Evolutionary conservation across 768 basidiomycete genomes (phyloP).

Genomic region (Tulasnella sp.): DNA sequence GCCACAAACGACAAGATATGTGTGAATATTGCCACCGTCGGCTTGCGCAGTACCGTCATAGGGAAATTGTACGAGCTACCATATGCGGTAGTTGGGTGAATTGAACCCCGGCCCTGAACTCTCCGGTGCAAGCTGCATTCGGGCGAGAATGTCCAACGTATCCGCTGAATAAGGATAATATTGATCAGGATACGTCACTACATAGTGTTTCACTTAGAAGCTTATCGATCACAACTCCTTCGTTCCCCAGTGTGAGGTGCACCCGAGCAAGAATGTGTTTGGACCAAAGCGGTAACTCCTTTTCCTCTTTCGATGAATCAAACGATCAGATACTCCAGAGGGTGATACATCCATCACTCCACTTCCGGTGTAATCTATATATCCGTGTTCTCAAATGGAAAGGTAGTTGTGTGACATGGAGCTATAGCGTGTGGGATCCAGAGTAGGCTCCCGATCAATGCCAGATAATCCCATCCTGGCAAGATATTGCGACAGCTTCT

Average conservation of each 20-base stretch:
- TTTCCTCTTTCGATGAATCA: neutral
- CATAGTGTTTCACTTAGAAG: neutral
- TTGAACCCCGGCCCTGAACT: neutral
- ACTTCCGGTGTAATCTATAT: neutral
- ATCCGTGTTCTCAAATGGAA: conserved; percentile 9
- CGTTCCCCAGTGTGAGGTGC: neutral
- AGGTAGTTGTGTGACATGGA: neutral
- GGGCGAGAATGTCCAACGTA: neutral
- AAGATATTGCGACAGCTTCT: neutral
- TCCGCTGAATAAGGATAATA: neutral
- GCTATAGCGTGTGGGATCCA: neutral
- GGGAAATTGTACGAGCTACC: neutral
- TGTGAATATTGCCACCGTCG: neutral
- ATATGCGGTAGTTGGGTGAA: neutral
- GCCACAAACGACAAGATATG: conserved; percentile 4
- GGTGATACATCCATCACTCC: neutral
- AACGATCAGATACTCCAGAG: neutral
- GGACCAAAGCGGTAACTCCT: neutral
- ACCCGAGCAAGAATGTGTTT: neutral
- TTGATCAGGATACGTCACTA: too few relatives aligned
- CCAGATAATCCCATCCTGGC: neutral
- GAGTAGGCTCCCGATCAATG: neutral
- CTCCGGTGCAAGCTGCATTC: neutral
- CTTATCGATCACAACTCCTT: neutral
- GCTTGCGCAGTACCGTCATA: too few relatives aligned